Evolutionary conservation across 139 green algal genomes (phyloP).

Genomic region (Closterium sp.): DNA sequence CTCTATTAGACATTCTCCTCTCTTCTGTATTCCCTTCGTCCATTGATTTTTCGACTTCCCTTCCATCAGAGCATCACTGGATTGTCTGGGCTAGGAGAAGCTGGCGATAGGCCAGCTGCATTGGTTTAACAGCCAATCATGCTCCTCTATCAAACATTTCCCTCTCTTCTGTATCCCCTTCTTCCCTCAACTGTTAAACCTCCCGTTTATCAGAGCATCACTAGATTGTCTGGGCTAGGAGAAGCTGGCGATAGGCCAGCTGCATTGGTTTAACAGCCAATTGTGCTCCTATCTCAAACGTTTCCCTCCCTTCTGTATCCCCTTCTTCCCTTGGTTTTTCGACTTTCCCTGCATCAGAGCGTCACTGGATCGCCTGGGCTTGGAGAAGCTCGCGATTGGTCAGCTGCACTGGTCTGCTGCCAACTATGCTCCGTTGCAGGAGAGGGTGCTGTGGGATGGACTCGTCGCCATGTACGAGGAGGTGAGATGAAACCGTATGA

Average conservation of each 20-base stretch:
- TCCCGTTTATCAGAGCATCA: not conserved
- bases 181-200: not conserved
- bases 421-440: constrained; percentile 57
- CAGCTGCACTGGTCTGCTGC: constrained; percentile 69
- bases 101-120: constrained; percentile 71
- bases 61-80: constrained; percentile 5
- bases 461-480: constrained; percentile 33
- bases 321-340: not conserved
- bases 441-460: constrained; percentile 51
- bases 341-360: constrained; percentile 5
- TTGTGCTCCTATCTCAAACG: constrained; percentile 9
- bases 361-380: constrained; percentile 10
- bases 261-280: constrained; percentile 66
- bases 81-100: constrained; percentile 15
- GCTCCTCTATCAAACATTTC: not conserved
- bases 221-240: constrained; percentile 7
- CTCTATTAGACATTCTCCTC: too few relatives aligned
- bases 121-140: too few relatives aligned
- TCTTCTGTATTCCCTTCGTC: not conserved
- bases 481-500: not conserved
- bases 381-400: constrained; percentile 53
- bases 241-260: constrained; percentile 55
- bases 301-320: not conserved
- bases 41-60: too few relatives aligned
- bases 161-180: not conserved